Conservation (phyloP, 2,329 filamentous ascomycete genomes). For the Cladorrhinum sp. region DNA sequence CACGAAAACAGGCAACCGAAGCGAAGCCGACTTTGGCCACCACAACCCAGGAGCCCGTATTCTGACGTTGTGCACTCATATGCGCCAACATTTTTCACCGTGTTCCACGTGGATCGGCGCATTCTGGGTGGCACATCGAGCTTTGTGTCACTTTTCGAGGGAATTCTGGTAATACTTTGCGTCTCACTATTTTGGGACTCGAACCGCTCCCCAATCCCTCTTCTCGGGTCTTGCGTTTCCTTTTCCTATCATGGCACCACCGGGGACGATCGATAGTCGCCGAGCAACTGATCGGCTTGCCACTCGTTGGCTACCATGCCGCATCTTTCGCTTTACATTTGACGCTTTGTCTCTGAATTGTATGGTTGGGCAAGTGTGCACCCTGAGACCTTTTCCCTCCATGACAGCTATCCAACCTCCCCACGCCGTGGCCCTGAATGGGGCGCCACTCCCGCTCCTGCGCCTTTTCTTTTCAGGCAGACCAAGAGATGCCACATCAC, state of each 20-base stretch:
- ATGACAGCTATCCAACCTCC: background rate
- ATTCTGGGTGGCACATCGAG: background rate
- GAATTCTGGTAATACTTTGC: background rate
- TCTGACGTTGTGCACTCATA: background rate
- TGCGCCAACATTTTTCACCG: background rate
- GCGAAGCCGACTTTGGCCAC: background rate
- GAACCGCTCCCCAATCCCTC: background rate
- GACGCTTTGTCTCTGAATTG: background rate
- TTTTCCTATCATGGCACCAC: background rate
- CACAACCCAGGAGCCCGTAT: background rate
- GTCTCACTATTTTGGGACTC: background rate
- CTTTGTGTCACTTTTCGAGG: background rate
- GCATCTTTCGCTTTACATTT: background rate
- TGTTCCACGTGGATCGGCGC: background rate
- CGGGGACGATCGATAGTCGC: background rate
- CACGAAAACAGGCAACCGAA: background rate
- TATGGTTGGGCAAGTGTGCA: background rate
- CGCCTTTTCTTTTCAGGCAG: slow-evolving; percentile 1
- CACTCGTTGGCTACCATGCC: background rate
- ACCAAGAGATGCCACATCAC: slow-evolving; percentile 8
- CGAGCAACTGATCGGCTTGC: background rate
- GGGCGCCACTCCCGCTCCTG: slow-evolving; percentile 6
- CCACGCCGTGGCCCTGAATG: background rate
- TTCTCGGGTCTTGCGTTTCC: background rate
- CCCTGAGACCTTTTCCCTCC: background rate